A percentile compares a stretch with the other conserved stretches of the same genome.
These are phyloP conservation scores for Solanum sparsipilum DNA, from an alignment of 257 asterid genomes.

Conservation along the genomic window DNA sequence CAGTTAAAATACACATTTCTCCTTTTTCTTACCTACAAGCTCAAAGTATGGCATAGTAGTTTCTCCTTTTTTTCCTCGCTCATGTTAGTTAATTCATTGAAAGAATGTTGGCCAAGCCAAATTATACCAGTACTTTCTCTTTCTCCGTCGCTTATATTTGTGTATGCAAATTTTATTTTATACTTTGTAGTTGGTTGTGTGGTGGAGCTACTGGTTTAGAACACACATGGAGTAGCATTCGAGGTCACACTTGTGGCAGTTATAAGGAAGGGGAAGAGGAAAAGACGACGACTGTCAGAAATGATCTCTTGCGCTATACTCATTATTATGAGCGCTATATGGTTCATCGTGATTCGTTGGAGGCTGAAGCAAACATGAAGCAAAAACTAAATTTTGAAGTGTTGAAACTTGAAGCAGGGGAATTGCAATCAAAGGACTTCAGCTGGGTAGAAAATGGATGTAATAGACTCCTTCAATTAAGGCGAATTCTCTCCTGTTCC, in stretches of 20 bases:
- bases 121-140: not conserved
- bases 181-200: conserved; percentile 47
- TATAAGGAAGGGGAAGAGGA: conserved; percentile 18
- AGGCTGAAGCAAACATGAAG: conserved; percentile 27
- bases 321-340: conserved; percentile 32
- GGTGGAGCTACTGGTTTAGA: conserved; percentile 39
- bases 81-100: not conserved
- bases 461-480: conserved; percentile 35
- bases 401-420: conserved; percentile 7
- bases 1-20: not conserved
- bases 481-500: conserved; percentile 31
- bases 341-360: conserved; percentile 33
- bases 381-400: conserved; percentile 14
- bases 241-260: conserved; percentile 39
- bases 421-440: conserved; percentile 16
- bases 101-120: not conserved
- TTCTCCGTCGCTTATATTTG: not conserved
- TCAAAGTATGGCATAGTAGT: not conserved
- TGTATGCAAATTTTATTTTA: not conserved
- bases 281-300: conserved; percentile 6
- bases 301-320: conserved; percentile 26
- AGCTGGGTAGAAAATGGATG: conserved; percentile 36
- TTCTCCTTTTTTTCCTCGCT: not conserved
- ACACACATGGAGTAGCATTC: conserved; percentile 23
- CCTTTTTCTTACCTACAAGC: not conserved